Evolutionary conservation across 306 rosid genomes (phyloP), one percentile per base, ranked within the genome.

Genomic region (Cyclanthera cordifolia): DNA sequence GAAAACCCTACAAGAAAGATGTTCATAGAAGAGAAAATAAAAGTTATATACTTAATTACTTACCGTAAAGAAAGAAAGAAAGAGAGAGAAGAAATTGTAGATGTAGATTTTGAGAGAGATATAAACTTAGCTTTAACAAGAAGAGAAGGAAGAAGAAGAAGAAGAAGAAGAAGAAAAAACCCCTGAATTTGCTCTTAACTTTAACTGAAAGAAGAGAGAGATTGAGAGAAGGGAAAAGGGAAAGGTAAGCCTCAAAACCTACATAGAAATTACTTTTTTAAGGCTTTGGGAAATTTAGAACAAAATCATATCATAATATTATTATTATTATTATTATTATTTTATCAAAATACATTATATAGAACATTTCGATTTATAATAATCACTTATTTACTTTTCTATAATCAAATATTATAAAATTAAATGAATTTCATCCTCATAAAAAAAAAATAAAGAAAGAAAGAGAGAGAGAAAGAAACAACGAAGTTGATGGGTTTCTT

Each of bases 161-260:
- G 17, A 85, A 82, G 72, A 85, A 71, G 81, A 79, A n/a, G 14
- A 27, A 21, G 84, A 82, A 73, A 85, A 72, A 82, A 79, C 72
- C 82, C 72, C 82, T 75, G 85, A 81, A 73, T 72, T 83, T 59
- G 60, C 69, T 74, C 81, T 65, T 12, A 21, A 88, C 87, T 86
- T 88, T 86, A 88, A 88, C 95, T 71, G 95, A 86, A 82, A 86
- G n/a, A n/a, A 76, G 28, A 72, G 51, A 71, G 20, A 79, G 74
- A 83, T n/a, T n/a, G n/a, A n/a, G n/a, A n/a, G n/a, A n/a, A 60
- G 56, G 54, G 19, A 34, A 67, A 45, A 77, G 52, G 30, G 6
- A 74, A 34, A 52, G 61, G 34, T 25, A 46, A 23, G n/a, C n/a
- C n/a, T 39, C 27, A 71, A 30, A 64, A 64, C n/a, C n/a, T n/a